Evolutionary conservation across 2,329 filamentous ascomycete genomes (phyloP).

Genomic region (Penicillium occitanis): DNA sequence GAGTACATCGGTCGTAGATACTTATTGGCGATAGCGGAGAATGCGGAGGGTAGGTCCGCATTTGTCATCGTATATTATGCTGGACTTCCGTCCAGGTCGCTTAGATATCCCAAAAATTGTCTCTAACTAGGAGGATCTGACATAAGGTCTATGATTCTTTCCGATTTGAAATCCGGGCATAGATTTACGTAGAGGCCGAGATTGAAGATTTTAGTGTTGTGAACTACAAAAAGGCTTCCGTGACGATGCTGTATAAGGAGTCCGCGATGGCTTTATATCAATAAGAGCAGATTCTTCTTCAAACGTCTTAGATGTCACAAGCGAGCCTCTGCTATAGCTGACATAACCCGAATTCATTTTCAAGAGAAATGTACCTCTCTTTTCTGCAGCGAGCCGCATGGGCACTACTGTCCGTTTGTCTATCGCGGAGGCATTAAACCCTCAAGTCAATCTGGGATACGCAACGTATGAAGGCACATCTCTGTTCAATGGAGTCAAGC

Average conservation of each 20-base stretch:
- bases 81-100: background rate
- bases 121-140: background rate
- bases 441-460: background rate
- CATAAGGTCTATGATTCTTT: background rate
- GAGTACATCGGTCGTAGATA: background rate
- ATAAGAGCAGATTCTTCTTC: background rate
- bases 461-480: background rate
- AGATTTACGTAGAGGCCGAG: background rate
- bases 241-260: background rate
- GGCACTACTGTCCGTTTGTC: background rate
- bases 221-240: background rate
- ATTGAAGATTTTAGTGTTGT: background rate
- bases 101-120: background rate
- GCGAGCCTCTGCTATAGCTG: background rate
- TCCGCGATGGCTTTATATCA: background rate
- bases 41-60: background rate
- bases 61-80: background rate
- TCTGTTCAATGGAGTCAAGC: background rate
- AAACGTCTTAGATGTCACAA: background rate
- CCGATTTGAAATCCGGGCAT: background rate
- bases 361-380: background rate
- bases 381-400: background rate
- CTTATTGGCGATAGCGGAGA: background rate
- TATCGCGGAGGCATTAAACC: background rate
- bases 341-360: background rate